Base-by-base conservation (phyloP, 768 basidiomycete species). In the Pluteus cervinus region DNA sequence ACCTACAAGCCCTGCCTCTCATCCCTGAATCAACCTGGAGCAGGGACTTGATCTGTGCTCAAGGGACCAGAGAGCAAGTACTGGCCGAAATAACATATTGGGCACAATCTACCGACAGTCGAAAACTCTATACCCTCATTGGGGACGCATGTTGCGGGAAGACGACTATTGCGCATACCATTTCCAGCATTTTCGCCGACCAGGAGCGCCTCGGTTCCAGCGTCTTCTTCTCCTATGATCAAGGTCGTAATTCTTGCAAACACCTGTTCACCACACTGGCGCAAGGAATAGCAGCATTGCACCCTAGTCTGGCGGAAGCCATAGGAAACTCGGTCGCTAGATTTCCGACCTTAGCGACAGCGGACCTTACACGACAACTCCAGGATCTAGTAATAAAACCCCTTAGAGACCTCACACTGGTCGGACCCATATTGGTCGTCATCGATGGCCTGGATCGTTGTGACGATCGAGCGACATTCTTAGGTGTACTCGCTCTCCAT, bases 361-460 rank as follows among this genome's bases (percentile, higher is more conserved):
- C 42, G 8, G 24, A 17, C 26, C 23, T 35, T 16, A 36, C 36
- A 26, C 33, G 39, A 14, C 61, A 63, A 34, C 44, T 64, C 11
- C 36, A 45, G 26, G 37, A 48, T n/a, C 44, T 64, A 15, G 52
- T 62, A 31, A 24, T 62, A 4, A 40, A 39, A 4, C 57, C 63
- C 4, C 44, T 46, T 28, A 33, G 36, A 14, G 23, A 45, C 6
- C 36, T 61, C 4, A 44, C 49, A 17, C 35, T 49, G 5, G 36
- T 56, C 8, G 58, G 58, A 0, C 62, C 63, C 9, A 31, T 65
- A 2, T 28, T 65, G 8, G 36, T 65, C 5, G 49, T 66, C 15
- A 52, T 66, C 12, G 63, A 67, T 29, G 62, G 49, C 7, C 44
- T 63, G 14, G 56, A 62, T 24, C 50, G 53, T 35, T 54, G 56